Percentiles rank a stretch among this genome's conserved stretches.
phyloP scores from a whole-genome alignment of 108 stramenopile genomes.

The Skeletonema potamos region DNA sequence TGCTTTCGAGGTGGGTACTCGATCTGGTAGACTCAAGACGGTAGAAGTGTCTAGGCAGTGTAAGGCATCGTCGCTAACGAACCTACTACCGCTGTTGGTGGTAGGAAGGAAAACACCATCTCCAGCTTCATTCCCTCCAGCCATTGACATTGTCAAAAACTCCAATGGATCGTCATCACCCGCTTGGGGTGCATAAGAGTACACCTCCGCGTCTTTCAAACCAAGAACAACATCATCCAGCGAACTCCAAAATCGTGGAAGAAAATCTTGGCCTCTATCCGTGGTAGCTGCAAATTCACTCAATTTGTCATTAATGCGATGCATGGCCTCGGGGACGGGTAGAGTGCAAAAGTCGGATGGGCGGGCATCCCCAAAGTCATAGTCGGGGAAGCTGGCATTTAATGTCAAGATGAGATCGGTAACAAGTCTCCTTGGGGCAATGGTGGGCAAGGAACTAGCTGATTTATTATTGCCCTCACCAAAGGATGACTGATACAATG shows the following conservation, averaged over 20 bases:
- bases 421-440: conserved; percentile 79
- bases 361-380: conserved; percentile 83
- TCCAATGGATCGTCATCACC: conserved; percentile 70
- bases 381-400: conserved; percentile 93
- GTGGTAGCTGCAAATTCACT: conserved; percentile 60
- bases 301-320: conserved; percentile 65
- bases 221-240: conserved; percentile 71
- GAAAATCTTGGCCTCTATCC: conserved; percentile 36
- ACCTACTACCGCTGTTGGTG: conserved; percentile 4
- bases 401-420: conserved; percentile 92
- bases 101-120: conserved; percentile 15
- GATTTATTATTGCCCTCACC: conserved; percentile 38
- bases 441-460: conserved; percentile 64
- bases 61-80: conserved; percentile 21
- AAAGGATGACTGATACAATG: conserved; percentile 50
- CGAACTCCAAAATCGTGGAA: conserved; percentile 70
- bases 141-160: conserved; percentile 45
- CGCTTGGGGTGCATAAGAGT: conserved; percentile 70
- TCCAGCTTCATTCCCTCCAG: conserved; percentile 18
- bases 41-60: conserved; percentile 7
- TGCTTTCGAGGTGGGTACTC: conserved; percentile 19
- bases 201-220: conserved; percentile 85
- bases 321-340: conserved; percentile 52
- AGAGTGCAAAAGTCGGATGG: conserved; percentile 81
- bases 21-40: conserved; percentile 14